Conservation (phyloP, 108 stramenopile species). For the Seminavis robusta region DNA sequence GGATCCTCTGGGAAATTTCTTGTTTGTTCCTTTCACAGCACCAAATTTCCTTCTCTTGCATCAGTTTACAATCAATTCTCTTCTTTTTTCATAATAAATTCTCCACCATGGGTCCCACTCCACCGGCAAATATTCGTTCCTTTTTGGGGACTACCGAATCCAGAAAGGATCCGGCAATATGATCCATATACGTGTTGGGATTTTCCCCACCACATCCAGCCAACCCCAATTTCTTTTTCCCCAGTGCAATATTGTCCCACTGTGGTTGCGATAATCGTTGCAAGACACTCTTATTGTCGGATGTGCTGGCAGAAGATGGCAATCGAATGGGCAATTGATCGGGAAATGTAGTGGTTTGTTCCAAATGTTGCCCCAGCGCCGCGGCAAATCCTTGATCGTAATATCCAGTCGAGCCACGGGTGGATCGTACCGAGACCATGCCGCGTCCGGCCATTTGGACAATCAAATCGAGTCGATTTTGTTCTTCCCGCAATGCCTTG, state of each 20-base stretch:
- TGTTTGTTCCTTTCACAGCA: too few species aligned
- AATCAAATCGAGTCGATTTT: conserved; percentile 43
- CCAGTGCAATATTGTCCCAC: conserved; percentile 54
- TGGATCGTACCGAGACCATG: conserved; percentile 56
- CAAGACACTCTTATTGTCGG: conserved; percentile 5
- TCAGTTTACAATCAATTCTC: too few species aligned
- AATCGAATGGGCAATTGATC: conserved; percentile 14
- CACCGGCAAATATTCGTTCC: conserved; percentile 62
- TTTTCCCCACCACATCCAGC: conserved; percentile 61
- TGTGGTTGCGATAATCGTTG: conserved; percentile 19
- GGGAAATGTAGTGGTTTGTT: conserved; percentile 25
- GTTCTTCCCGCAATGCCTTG: conserved; percentile 29
- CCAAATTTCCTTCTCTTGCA: too few species aligned
- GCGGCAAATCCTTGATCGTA: conserved; percentile 62
- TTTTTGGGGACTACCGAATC: conserved; percentile 59
- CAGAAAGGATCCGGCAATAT: conserved; percentile 66
- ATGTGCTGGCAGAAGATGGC: conserved; percentile 8
- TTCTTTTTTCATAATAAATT: conserved; percentile 66
- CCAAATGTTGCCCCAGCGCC: conserved; percentile 33
- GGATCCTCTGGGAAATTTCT: too few species aligned
- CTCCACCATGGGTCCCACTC: conserved; percentile 70
- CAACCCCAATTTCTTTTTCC: conserved; percentile 30
- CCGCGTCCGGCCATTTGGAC: conserved; percentile 34
- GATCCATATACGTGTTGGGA: conserved; percentile 63
- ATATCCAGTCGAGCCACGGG: conserved; percentile 37